Conservation (phyloP, 2,329 filamentous ascomycete genomes). For the Botrytis paeoniae region DNA sequence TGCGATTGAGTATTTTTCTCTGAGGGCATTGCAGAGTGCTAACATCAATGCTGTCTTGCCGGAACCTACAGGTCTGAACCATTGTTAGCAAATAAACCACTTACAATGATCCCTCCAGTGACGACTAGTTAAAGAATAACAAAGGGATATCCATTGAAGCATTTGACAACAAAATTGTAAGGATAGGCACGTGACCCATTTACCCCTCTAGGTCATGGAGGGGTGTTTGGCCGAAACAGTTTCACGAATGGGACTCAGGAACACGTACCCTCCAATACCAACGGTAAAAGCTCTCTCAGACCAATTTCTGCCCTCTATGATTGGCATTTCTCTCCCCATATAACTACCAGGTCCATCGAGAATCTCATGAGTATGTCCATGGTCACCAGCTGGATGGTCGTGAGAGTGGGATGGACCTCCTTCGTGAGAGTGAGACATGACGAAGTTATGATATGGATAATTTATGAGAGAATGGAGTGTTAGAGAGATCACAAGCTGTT, state of each 20-base stretch:
- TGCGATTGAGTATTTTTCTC: constrained; percentile 78
- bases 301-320: constrained; percentile 86
- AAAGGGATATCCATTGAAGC: not conserved
- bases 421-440: constrained; percentile 32
- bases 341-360: constrained; percentile 91
- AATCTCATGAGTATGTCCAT: constrained; percentile 95
- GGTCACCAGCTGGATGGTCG: constrained; percentile 59
- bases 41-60: constrained; percentile 98
- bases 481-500: not conserved
- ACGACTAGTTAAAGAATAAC: not conserved
- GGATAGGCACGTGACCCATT: constrained; percentile 18
- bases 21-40: constrained; percentile 80
- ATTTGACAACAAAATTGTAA: not conserved
- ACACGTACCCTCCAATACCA: constrained; percentile 85
- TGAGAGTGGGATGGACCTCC: constrained; percentile 51
- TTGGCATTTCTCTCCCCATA: constrained; percentile 86
- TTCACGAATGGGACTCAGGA: constrained; percentile 5
- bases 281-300: constrained; percentile 87
- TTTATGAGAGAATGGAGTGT: not conserved
- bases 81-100: constrained; percentile 16
- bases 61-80: constrained; percentile 79
- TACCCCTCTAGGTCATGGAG: constrained; percentile 22
- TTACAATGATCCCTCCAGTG: no score
- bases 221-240: not conserved
- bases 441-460: not conserved